Percentiles rank a stretch among this genome's conserved stretches.
Evolutionary conservation across 2,329 filamentous ascomycete genomes (phyloP).

Genomic region (Penicillium verrucosum): DNA sequence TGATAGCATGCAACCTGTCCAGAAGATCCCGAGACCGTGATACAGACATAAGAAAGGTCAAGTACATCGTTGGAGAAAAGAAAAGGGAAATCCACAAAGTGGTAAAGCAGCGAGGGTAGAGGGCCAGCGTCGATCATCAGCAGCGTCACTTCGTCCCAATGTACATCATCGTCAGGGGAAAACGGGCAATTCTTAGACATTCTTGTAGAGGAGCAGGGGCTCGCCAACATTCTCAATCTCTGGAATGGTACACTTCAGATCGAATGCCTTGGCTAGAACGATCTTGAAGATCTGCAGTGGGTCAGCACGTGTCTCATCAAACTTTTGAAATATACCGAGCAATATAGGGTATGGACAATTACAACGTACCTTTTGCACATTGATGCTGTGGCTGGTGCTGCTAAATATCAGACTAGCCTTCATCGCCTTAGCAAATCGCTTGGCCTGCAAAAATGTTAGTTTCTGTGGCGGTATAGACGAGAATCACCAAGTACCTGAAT

Average conservation of each 20-base stretch:
- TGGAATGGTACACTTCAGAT: constrained; percentile 97
- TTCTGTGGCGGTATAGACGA: neutral
- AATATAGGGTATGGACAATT: neutral
- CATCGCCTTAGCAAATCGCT: constrained; percentile 97
- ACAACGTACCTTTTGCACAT: constrained; percentile 84
- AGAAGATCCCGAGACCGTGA: neutral
- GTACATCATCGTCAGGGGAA: constrained; percentile 31
- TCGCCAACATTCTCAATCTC: constrained; percentile 98
- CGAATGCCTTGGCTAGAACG: constrained; percentile 95
- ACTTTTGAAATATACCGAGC: constrained; percentile 2
- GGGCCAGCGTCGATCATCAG: constrained; percentile 30
- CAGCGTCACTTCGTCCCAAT: constrained; percentile 37
- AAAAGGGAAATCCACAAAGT: constrained; percentile 16
- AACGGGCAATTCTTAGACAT: constrained; percentile 23
- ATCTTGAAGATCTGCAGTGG: constrained; percentile 91
- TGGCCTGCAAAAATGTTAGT: constrained; percentile 58
- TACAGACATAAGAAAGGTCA: constrained; percentile 15
- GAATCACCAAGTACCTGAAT: constrained; percentile 65
- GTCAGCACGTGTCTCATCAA: constrained; percentile 25
- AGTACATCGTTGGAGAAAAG: constrained; percentile 21
- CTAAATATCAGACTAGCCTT: constrained; percentile 96
- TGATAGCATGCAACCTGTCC: neutral
- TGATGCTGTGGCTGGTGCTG: constrained; percentile 98
- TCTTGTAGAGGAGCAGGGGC: constrained; percentile 86
- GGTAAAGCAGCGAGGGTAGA: constrained; percentile 13